Percentiles rank a stretch among this genome's conserved stretches.
Evolutionary conservation across 306 rosid genomes (phyloP).

Genomic region (Fagus sylvatica): DNA sequence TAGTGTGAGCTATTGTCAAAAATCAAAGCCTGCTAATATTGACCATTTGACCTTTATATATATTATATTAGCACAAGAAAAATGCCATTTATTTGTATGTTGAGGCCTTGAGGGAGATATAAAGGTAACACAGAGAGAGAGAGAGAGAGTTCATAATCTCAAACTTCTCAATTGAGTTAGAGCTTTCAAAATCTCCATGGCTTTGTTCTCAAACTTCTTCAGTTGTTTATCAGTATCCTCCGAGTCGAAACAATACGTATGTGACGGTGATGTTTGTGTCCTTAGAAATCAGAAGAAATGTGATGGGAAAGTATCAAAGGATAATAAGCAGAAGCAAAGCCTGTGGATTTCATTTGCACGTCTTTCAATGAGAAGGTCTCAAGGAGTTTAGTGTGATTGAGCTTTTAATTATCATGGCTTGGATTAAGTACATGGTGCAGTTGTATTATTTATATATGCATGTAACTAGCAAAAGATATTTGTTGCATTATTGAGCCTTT

Average conservation of each 20-base stretch:
- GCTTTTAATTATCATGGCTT: not conserved
- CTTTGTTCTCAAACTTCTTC: constrained; percentile 49
- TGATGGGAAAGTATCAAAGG: not conserved
- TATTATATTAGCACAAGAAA: no score
- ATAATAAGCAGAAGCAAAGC: constrained; percentile 16
- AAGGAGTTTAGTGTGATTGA: not conserved
- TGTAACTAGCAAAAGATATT: not conserved
- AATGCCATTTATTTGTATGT: no score
- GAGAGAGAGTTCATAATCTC: not conserved
- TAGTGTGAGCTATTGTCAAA: not conserved
- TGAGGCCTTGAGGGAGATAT: no score
- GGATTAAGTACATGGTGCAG: not conserved
- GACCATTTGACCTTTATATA: not conserved
- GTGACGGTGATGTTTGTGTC: constrained; percentile 65
- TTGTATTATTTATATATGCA: not conserved
- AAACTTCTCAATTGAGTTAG: no score
- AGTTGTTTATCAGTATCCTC: constrained; percentile 55
- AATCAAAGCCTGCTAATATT: constrained; percentile 1
- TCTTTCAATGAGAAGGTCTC: constrained; percentile 18
- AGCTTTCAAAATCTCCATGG: constrained; percentile 32
- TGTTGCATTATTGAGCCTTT: not conserved
- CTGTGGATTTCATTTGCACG: constrained; percentile 18
- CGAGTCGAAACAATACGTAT: constrained; percentile 36
- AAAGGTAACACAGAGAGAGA: no score
- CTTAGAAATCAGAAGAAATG: constrained; percentile 22